Percentiles rank a stretch among this genome's conserved stretches.
Conservation (phyloP, 2,329 filamentous ascomycete genomes). For the Sporothrix mexicana region DNA sequence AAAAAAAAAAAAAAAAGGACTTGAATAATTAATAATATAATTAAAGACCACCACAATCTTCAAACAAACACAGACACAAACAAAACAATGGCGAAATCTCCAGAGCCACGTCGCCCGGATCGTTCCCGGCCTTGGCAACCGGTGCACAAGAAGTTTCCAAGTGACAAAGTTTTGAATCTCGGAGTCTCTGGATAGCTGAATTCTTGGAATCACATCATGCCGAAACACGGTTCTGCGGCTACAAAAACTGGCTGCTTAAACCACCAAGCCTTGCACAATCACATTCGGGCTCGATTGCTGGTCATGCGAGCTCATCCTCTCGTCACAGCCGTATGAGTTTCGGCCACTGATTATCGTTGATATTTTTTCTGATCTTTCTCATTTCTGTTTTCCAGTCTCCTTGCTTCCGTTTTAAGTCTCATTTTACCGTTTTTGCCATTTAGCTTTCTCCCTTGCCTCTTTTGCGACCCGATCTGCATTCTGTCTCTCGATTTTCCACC, state of each 20-base stretch:
- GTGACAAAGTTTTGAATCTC: not conserved
- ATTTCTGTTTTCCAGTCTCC: not conserved
- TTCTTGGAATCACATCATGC: not conserved
- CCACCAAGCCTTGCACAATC: no score
- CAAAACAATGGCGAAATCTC: slow-evolving; percentile 3
- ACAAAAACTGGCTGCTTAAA: not conserved
- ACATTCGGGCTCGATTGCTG: not conserved
- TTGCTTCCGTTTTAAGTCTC: not conserved
- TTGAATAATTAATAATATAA: not conserved
- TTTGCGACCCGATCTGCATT: slow-evolving; percentile 10
- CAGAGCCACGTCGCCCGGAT: slow-evolving; percentile 19
- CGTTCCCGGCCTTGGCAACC: slow-evolving; percentile 3
- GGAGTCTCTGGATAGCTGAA: not conserved
- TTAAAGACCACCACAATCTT: not conserved
- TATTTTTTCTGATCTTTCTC: not conserved
- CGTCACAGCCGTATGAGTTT: not conserved
- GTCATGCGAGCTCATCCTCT: not conserved
- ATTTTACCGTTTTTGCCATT: slow-evolving; percentile 10
- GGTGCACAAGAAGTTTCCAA: not conserved
- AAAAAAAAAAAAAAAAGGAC: not conserved
- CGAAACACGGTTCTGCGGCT: not conserved
- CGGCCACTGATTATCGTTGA: not conserved
- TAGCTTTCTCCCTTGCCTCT: not conserved
- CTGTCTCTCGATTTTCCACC: not conserved
- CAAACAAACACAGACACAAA: slow-evolving; percentile 3